phyloP scores from a whole-genome alignment of 306 rosid species.

The Vigna nakashimae region DNA sequence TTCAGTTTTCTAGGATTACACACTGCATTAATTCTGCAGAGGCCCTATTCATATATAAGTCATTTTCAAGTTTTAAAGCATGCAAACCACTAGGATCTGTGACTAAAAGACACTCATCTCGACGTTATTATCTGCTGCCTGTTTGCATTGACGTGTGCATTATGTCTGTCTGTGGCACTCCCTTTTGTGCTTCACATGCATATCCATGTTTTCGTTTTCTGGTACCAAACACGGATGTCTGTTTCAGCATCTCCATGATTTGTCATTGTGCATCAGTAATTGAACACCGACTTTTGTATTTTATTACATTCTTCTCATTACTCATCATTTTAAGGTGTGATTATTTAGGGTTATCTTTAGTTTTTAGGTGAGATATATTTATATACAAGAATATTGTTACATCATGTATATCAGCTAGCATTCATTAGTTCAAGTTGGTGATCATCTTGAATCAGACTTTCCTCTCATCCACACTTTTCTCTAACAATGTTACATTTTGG shows the following conservation, averaged over 20 bases:
- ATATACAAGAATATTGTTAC: conserved; percentile 19
- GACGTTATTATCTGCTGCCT: conserved; percentile 47
- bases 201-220: conserved; percentile 43
- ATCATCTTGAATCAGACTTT: conserved; percentile 33
- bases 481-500: not conserved
- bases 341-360: conserved; percentile 31
- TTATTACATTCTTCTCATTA: conserved; percentile 25
- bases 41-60: conserved; percentile 39
- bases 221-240: conserved; percentile 41
- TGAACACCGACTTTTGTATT: conserved; percentile 47
- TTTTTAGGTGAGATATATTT: conserved; percentile 25
- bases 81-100: conserved; percentile 45
- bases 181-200: conserved; percentile 55
- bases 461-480: conserved; percentile 17
- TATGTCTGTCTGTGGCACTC: conserved; percentile 37
- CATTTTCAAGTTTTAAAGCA: conserved; percentile 49
- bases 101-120: conserved; percentile 49
- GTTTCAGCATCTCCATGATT: conserved; percentile 39
- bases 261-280: conserved; percentile 42
- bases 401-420: conserved; percentile 11
- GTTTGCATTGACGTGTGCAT: conserved; percentile 47
- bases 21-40: conserved; percentile 16
- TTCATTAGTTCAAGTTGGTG: conserved; percentile 15
- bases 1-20: not conserved
- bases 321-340: conserved; percentile 38